Conservation (phyloP, 2,329 filamentous ascomycete species). For the Ophiostoma perfectum region DNA sequence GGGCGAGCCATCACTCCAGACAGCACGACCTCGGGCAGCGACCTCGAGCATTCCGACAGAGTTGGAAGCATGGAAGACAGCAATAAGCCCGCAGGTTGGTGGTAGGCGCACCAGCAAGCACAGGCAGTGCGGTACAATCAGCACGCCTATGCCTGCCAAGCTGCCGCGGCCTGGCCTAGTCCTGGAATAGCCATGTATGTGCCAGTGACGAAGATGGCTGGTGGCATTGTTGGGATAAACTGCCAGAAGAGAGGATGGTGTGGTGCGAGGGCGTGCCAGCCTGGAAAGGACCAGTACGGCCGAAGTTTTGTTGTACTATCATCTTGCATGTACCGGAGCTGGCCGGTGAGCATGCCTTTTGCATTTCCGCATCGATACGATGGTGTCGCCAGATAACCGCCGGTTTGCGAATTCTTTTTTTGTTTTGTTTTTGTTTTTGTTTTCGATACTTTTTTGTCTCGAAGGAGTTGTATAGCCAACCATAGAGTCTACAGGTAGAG, state of each 20-base stretch:
- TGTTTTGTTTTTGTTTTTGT: background rate
- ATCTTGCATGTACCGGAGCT: background rate
- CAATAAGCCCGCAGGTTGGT: background rate
- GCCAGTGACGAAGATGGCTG: background rate
- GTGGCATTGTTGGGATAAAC: background rate
- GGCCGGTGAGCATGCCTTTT: background rate
- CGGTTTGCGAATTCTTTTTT: background rate
- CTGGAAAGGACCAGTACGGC: background rate
- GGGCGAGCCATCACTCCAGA: background rate
- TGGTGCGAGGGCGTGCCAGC: background rate
- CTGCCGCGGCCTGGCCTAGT: background rate
- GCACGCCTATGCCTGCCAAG: background rate
- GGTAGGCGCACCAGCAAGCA: constrained; percentile 13
- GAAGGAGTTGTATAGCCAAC: background rate
- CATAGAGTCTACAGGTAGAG: background rate
- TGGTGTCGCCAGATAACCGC: background rate
- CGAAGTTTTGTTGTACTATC: background rate
- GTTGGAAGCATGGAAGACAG: background rate
- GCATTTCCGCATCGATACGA: background rate
- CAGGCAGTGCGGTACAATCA: background rate
- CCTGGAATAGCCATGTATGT: background rate
- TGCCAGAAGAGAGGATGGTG: background rate
- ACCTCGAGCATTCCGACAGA: background rate
- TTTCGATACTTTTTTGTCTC: background rate
- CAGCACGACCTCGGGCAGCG: background rate